Evolutionary conservation across 768 basidiomycete genomes (phyloP).

Genomic region (Nidularia sp.): DNA sequence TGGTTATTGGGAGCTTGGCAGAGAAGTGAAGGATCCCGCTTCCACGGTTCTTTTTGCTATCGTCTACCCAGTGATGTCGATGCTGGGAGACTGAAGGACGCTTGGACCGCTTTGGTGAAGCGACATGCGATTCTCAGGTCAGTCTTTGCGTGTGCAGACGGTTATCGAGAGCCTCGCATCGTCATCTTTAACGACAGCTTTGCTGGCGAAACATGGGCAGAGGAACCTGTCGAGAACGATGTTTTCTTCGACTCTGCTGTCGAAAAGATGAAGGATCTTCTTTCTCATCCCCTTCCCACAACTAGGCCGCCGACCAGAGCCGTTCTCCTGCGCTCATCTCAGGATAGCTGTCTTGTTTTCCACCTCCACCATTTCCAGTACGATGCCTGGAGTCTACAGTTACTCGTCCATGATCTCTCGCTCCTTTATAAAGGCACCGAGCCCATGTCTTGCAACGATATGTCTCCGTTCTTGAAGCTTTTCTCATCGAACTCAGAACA

Average conservation of each 20-base stretch:
- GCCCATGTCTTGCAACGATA: conserved; percentile 16
- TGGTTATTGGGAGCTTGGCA: conserved; percentile 41
- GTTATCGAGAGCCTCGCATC: conserved; percentile 17
- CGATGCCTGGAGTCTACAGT: conserved; percentile 41
- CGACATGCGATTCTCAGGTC: conserved; percentile 38
- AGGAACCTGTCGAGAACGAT: conserved; percentile 10
- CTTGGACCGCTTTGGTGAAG: conserved; percentile 31
- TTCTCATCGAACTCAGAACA: conserved; percentile 14
- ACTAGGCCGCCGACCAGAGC: conserved; percentile 17
- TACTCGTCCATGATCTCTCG: conserved; percentile 35
- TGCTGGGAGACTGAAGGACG: conserved; percentile 16
- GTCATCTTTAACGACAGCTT: conserved; percentile 15
- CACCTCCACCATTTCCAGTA: conserved; percentile 48
- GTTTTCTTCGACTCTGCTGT: conserved; percentile 9
- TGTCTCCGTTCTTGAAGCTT: conserved; percentile 20
- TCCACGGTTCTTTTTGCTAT: conserved; percentile 40
- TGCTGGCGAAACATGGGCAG: conserved; percentile 13
- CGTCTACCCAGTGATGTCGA: conserved; percentile 24
- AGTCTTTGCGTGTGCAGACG: conserved; percentile 29
- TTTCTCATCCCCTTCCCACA: conserved; percentile 16
- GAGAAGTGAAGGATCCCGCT: conserved; percentile 31
- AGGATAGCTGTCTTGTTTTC: conserved; percentile 16
- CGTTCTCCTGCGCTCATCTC: conserved; percentile 14
- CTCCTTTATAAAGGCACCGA: conserved; percentile 23
- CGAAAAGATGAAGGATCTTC: conserved; percentile 15